Conservation (phyloP, 2,329 filamentous ascomycete genomes). For the Ilyonectria mors-panacis region DNA sequence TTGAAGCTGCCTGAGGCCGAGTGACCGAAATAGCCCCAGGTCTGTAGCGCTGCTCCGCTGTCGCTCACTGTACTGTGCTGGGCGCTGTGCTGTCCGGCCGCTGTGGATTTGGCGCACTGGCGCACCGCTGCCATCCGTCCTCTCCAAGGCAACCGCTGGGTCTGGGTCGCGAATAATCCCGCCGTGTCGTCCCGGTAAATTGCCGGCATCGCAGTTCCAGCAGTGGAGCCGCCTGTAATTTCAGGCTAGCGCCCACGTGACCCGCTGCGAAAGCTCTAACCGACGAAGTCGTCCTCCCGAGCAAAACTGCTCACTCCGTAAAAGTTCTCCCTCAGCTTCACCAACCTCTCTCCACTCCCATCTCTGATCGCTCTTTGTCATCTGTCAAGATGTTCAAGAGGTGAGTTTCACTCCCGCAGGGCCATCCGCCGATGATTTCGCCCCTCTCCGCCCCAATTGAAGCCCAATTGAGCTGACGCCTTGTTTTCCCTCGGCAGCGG, state of each 20-base stretch:
- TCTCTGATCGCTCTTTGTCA: constrained; percentile 75
- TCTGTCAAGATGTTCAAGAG: constrained; percentile 88
- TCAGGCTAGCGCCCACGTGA: constrained; percentile 58
- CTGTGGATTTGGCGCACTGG: constrained; percentile 11
- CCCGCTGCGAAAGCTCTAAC: constrained; percentile 59
- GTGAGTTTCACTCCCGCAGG: constrained; percentile 66
- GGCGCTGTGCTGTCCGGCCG: constrained; percentile 4
- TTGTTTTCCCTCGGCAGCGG: constrained; percentile 65
- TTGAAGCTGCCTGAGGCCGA: constrained; percentile 3
- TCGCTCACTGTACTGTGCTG: constrained; percentile 6
- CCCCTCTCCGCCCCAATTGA: constrained; percentile 60
- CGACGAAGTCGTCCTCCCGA: constrained; percentile 60
- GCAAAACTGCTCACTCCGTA: constrained; percentile 66
- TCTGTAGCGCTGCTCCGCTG: constrained; percentile 15
- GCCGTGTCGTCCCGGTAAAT: constrained; percentile 48
- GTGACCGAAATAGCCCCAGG: not conserved
- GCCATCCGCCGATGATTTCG: constrained; percentile 46
- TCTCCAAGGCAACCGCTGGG: constrained; percentile 33
- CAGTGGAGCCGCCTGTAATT: constrained; percentile 44
- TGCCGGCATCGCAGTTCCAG: constrained; percentile 48
- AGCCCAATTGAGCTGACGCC: constrained; percentile 61
- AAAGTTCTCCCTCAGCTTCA: constrained; percentile 65
- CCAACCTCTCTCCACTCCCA: constrained; percentile 71
- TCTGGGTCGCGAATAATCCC: constrained; percentile 47
- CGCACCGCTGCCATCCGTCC: not conserved